A percentile compares a stretch with the other conserved stretches of the same genome.
phyloP scores from a whole-genome alignment of 176 grass and related monocot genomes.

The Olyra latifolia region DNA sequence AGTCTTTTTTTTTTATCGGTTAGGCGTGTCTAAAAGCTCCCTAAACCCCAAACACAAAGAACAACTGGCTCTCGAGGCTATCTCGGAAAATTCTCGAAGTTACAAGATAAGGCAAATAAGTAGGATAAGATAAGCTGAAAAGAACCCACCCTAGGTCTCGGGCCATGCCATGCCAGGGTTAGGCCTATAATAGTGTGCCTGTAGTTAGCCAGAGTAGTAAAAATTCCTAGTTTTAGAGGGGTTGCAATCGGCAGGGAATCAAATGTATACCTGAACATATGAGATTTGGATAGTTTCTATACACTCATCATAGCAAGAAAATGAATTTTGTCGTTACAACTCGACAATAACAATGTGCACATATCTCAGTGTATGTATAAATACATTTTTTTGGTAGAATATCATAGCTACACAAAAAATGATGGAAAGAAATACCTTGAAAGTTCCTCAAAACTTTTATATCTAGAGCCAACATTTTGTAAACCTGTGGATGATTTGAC shows the following conservation, averaged over 20 bases:
- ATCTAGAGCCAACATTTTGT: neutral
- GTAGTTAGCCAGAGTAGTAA: too few relatives aligned
- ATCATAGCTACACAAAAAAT: neutral
- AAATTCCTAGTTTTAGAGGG: neutral
- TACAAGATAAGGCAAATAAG: too few relatives aligned
- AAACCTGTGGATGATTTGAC: neutral
- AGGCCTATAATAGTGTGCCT: too few relatives aligned
- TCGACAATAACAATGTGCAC: neutral
- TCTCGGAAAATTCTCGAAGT: too few relatives aligned
- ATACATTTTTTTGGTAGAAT: neutral
- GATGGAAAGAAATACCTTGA: too few relatives aligned
- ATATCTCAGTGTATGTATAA: neutral
- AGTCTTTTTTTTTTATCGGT: too few relatives aligned
- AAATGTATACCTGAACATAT: neutral
- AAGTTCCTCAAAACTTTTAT: neutral
- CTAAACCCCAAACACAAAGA: too few relatives aligned
- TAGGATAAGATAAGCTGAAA: too few relatives aligned
- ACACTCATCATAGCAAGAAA: neutral
- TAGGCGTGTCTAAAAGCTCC: too few relatives aligned
- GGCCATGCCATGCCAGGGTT: too few relatives aligned
- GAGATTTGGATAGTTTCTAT: neutral
- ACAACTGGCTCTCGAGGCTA: too few relatives aligned
- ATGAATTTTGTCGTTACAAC: neutral
- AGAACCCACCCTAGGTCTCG: too few relatives aligned
- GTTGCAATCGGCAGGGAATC: neutral